phyloP scores from a whole-genome alignment of 225 moss, liverwort and hornwort species.

The Pleurozium schreberi region DNA sequence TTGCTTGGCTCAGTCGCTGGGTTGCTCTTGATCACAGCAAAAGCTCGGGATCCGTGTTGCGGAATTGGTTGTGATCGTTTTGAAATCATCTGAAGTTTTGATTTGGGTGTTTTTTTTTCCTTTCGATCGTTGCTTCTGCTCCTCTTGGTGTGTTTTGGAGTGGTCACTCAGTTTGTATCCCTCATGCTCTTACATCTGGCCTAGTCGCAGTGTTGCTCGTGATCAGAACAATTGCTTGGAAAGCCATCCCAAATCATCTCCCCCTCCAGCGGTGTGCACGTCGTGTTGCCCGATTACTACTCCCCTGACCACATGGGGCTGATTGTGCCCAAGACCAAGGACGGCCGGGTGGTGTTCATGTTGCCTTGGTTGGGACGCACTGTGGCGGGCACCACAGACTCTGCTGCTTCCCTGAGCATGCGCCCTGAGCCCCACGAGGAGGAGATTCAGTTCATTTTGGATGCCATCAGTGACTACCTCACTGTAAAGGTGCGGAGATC shows the following conservation, averaged over 20 bases:
- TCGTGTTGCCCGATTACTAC: slow-evolving; percentile 94
- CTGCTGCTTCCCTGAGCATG: slow-evolving; percentile 59
- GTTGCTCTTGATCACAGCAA: not conserved
- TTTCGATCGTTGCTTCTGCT: not conserved
- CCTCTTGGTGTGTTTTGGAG: not conserved
- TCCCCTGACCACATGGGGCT: slow-evolving; percentile 94
- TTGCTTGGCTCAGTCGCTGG: not conserved
- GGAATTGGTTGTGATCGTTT: not conserved
- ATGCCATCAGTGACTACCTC: slow-evolving; percentile 94
- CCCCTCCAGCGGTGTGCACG: slow-evolving; percentile 87
- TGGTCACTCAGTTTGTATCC: not conserved
- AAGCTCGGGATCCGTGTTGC: not conserved
- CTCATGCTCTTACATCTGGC: not conserved
- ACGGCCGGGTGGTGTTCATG: slow-evolving; percentile 95
- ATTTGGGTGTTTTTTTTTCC: too few species aligned
- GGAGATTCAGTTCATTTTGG: slow-evolving; percentile 90
- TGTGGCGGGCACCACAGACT: slow-evolving; percentile 94
- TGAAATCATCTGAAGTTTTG: not conserved
- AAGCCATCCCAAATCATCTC: slow-evolving; percentile 60
- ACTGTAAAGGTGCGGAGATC: slow-evolving; percentile 91
- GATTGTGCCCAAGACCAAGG: slow-evolving; percentile 96
- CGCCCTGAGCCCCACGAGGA: slow-evolving; percentile 89
- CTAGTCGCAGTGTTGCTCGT: not conserved
- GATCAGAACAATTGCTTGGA: not conserved
- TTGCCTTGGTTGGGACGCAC: slow-evolving; percentile 96